Percentiles rank a stretch among this genome's conserved stretches.
These are phyloP conservation scores for Rhexocercosporidium sp. DNA, from an alignment of 2,329 filamentous ascomycete genomes.

Conservation along the genomic window DNA sequence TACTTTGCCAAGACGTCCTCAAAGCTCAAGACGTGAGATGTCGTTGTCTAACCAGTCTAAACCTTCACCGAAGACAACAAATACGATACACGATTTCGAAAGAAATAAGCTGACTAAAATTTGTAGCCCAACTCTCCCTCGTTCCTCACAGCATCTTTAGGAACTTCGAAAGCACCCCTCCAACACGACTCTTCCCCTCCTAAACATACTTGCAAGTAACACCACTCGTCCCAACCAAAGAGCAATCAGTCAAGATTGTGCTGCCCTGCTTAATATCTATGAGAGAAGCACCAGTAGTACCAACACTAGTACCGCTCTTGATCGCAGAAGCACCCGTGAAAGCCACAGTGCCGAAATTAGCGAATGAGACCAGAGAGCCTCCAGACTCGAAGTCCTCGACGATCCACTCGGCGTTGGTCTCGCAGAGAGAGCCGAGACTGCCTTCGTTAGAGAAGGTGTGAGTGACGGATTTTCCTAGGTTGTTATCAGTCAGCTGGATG, in stretches of 20 bases:
- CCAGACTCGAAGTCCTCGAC: conserved; percentile 56
- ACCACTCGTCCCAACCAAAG: conserved; percentile 17
- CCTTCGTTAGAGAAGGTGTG: conserved; percentile 48
- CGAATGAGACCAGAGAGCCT: conserved; percentile 49
- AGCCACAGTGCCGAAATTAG: conserved; percentile 52
- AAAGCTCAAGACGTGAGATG: too few species aligned
- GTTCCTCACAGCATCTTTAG: too few species aligned
- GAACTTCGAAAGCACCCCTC: background rate
- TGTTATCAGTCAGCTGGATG: too few species aligned
- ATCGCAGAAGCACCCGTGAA: conserved; percentile 50
- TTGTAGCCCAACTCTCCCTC: too few species aligned
- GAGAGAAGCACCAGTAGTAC: conserved; percentile 45
- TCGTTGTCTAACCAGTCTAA: too few species aligned
- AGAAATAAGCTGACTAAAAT: too few species aligned
- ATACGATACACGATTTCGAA: too few species aligned
- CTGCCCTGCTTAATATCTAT: conserved; percentile 50
- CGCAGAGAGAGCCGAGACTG: conserved; percentile 44
- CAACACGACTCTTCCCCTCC: background rate
- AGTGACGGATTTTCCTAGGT: conserved; percentile 43
- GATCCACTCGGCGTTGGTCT: conserved; percentile 58
- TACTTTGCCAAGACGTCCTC: too few species aligned
- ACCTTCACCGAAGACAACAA: too few species aligned
- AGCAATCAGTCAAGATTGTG: conserved; percentile 38
- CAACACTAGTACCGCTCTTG: conserved; percentile 32
- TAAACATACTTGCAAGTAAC: conserved; percentile 32